Evolutionary conservation across 345 rosid species (phyloP).

Genomic region (Gossypium bickii): DNA sequence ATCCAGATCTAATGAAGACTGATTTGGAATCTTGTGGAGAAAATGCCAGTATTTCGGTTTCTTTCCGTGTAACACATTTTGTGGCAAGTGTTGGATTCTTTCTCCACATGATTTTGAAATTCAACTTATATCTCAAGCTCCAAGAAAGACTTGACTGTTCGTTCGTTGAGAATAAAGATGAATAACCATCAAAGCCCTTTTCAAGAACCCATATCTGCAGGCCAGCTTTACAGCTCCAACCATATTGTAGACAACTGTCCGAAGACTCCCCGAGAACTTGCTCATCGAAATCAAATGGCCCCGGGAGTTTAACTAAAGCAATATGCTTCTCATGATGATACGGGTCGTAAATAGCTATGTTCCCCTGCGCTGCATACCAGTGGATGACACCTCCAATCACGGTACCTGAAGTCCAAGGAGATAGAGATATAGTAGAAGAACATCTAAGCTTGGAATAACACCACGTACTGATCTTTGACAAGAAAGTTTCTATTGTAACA

Average conservation of each 20-base stretch:
- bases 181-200: slow-evolving; percentile 17
- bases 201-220: slow-evolving; percentile 58
- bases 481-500: slow-evolving; percentile 48
- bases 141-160: slow-evolving; percentile 20
- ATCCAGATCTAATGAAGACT: slow-evolving; percentile 45
- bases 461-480: slow-evolving; percentile 52
- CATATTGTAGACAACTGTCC: slow-evolving; percentile 53
- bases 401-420: slow-evolving; percentile 49
- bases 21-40: slow-evolving; percentile 33
- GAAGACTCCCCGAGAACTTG: slow-evolving; percentile 50
- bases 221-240: slow-evolving; percentile 43
- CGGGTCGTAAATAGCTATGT: slow-evolving; percentile 45
- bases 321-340: slow-evolving; percentile 34
- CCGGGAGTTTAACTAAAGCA: slow-evolving; percentile 42
- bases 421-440: slow-evolving; percentile 34
- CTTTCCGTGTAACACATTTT: slow-evolving; percentile 33
- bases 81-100: slow-evolving; percentile 30
- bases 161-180: slow-evolving; percentile 11
- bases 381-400: slow-evolving; percentile 45
- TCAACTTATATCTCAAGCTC: slow-evolving; percentile 38
- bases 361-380: slow-evolving; percentile 49
- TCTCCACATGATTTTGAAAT: slow-evolving; percentile 52
- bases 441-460: slow-evolving; percentile 44
- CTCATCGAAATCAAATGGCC: slow-evolving; percentile 43
- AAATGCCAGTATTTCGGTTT: slow-evolving; percentile 48